phyloP scores from a whole-genome alignment of 768 basidiomycete genomes.

The Mycena amicta region DNA sequence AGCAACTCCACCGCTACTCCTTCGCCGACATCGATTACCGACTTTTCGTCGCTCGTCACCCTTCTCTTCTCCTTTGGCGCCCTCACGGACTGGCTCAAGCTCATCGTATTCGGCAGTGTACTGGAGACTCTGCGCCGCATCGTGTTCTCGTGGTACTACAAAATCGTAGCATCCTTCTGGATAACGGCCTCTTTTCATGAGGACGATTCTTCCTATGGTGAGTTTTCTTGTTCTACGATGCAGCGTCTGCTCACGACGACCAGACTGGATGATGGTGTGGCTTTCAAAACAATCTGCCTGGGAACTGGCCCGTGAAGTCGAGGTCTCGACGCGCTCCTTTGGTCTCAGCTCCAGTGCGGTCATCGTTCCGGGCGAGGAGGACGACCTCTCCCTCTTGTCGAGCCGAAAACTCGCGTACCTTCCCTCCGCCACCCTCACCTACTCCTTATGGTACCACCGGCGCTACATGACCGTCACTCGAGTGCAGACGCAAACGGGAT shows the following conservation, averaged over 20 bases:
- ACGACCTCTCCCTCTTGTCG: slow-evolving; percentile 28
- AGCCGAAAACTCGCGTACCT: slow-evolving; percentile 43
- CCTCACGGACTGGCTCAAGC: slow-evolving; percentile 63
- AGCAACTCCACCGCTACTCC: slow-evolving; percentile 20
- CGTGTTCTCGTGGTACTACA: slow-evolving; percentile 43
- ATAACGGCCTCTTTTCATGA: slow-evolving; percentile 65
- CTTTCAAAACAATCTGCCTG: slow-evolving; percentile 41
- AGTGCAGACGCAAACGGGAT: slow-evolving; percentile 34
- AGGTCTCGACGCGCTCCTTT: slow-evolving; percentile 49
- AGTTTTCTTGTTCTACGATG: slow-evolving; percentile 20
- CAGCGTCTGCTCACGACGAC: slow-evolving; percentile 1
- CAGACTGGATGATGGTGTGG: slow-evolving; percentile 77
- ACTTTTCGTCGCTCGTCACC: slow-evolving; percentile 39
- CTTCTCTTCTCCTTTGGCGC: slow-evolving; percentile 57
- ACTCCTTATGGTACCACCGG: slow-evolving; percentile 51
- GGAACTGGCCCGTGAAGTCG: slow-evolving; percentile 49
- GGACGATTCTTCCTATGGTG: slow-evolving; percentile 59
- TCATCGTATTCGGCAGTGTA: slow-evolving; percentile 62
- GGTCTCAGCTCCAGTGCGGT: slow-evolving; percentile 35
- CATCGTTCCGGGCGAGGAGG: slow-evolving; percentile 41
- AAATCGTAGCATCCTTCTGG: slow-evolving; percentile 54
- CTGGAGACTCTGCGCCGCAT: slow-evolving; percentile 61
- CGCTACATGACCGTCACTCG: slow-evolving; percentile 47
- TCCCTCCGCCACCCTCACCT: slow-evolving; percentile 41
- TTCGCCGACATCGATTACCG: slow-evolving; percentile 10